Base-by-base conservation (phyloP, 768 basidiomycete species). In the Phaeotremella skinneri region DNA sequence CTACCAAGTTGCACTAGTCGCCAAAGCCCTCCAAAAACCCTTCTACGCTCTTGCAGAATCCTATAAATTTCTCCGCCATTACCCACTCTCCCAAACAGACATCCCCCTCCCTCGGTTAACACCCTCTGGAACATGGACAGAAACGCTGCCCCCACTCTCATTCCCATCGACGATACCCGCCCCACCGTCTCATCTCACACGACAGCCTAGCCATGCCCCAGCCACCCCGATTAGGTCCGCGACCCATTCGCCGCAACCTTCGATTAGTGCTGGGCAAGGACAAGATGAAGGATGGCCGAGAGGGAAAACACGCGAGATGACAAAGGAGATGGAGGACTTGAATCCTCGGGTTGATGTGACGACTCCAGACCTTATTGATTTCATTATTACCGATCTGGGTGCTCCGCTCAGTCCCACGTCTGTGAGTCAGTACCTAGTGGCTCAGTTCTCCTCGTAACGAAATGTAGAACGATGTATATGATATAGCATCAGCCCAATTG, bases 51-150 rank as follows among this genome's bases (percentile, higher is more conserved):
- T 92, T 32, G 91, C 91, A 27, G 91, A 93, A 80, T 91, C 90
- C 76, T 98, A 93, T 83, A 98, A 98, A 81, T 97, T 97, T 78
- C 89, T 94, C 75, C 87, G 94, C 63, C 81, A 93, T 69, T 98
- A 96, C 80, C 93, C 93, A 1, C 69, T 78, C 34, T 73, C 72
- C 2, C 75, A 78, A 52, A 71, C 69, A 43, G 78, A 78, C 56
- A 55, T 78, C 13, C 77, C 76, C 2, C 58, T 69, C 20, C 64
- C 62, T 14, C 23, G 32, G 9, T 27, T 45, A 21, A 25, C 29
- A 45, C 13, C 43, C 13, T 14, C 13, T 45, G 13, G 13, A 45
- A 13, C 7, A 45, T 39, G 11, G 4, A 29, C 45, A n/a, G 25
- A 41, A 17, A 17, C 27, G 13, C 17, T 42, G 25, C 54, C 31